Percentiles rank a stretch among this genome's conserved stretches.
phyloP scores from a whole-genome alignment of 2,329 filamentous ascomycete genomes.

The Atkinsonella hypoxylon region DNA sequence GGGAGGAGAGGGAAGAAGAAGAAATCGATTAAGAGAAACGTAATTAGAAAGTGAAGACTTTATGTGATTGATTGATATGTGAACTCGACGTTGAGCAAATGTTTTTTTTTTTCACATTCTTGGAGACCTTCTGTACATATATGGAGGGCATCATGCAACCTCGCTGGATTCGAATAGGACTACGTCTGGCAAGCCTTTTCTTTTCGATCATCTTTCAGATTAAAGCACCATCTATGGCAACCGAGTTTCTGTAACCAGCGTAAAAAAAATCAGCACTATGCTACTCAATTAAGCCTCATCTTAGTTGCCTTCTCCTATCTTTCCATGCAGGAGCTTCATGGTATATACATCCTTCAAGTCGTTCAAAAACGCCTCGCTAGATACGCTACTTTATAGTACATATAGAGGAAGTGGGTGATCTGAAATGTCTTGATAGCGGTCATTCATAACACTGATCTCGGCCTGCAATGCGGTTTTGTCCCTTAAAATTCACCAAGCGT shows the following conservation, averaged over 20 bases:
- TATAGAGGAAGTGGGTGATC: background rate
- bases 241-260: background rate
- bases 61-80: background rate
- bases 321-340: background rate
- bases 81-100: background rate
- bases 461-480: background rate
- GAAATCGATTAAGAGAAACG: background rate
- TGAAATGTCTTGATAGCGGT: background rate
- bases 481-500: background rate
- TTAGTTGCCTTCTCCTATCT: background rate
- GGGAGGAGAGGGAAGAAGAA: background rate
- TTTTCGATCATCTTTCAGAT: too few relatives aligned
- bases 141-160: background rate
- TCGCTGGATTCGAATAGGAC: background rate
- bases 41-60: background rate
- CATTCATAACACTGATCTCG: background rate
- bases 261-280: background rate
- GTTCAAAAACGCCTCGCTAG: conserved; percentile 1
- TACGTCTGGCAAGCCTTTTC: too few relatives aligned
- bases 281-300: background rate
- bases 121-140: background rate
- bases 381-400: background rate
- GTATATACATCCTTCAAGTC: background rate
- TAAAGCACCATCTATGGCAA: too few relatives aligned
- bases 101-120: background rate